Evolutionary conservation across 176 grass and related monocot genomes (phyloP).

Genomic region (Carex myosuroides): DNA sequence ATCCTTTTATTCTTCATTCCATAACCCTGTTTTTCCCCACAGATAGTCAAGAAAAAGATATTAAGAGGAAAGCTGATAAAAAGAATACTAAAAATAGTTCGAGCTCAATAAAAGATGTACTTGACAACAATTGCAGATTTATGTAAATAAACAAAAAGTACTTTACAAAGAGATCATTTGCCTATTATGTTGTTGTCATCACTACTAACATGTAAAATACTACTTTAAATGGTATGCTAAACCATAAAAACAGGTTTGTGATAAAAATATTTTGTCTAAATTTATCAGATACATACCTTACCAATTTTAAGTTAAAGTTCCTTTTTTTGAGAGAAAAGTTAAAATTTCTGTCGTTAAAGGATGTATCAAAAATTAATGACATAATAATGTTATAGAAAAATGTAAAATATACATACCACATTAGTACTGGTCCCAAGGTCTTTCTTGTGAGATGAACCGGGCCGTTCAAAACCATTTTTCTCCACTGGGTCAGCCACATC

Average conservation of each 20-base stretch:
- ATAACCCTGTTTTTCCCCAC: slow-evolving; percentile 24
- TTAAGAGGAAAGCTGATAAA: background rate
- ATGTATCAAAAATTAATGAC: background rate
- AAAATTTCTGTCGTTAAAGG: background rate
- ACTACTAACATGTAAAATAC: background rate
- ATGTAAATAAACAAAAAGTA: background rate
- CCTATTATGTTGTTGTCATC: background rate
- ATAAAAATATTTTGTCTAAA: background rate
- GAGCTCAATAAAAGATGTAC: background rate
- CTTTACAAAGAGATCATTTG: background rate
- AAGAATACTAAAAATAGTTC: background rate
- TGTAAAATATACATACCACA: background rate
- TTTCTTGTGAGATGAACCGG: slow-evolving; percentile 24
- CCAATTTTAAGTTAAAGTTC: background rate
- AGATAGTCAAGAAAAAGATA: background rate
- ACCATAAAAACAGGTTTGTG: background rate
- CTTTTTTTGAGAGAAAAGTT: too few species aligned
- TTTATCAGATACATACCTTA: background rate
- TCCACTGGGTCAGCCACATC: slow-evolving; percentile 26
- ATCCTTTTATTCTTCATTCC: slow-evolving; percentile 36
- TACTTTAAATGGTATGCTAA: background rate
- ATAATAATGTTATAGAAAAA: background rate
- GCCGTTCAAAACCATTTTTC: slow-evolving; percentile 23
- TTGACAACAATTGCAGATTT: background rate
- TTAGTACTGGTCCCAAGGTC: background rate